Evolutionary conservation across 2,329 filamentous ascomycete genomes (phyloP).

Genomic region (Monilinia laxa): DNA sequence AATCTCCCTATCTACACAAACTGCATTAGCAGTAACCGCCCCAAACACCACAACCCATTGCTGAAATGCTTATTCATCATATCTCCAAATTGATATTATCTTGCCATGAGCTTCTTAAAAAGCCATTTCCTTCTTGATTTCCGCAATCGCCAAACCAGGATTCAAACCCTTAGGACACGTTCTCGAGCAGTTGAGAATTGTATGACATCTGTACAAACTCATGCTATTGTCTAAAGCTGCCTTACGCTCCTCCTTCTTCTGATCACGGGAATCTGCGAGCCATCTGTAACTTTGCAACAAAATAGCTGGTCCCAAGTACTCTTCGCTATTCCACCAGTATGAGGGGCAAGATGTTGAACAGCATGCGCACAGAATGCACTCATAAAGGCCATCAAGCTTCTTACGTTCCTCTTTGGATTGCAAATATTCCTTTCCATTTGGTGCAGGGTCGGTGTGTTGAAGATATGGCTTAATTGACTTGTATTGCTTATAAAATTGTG

Average conservation of each 20-base stretch:
- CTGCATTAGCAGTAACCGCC: conserved; percentile 21
- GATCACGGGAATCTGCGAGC: conserved; percentile 92
- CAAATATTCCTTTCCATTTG: conserved; percentile 86
- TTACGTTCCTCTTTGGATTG: conserved; percentile 89
- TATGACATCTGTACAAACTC: conserved; percentile 98
- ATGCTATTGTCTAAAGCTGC: conserved; percentile 95
- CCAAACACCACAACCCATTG: conserved; percentile 19
- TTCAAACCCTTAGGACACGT: conserved; percentile 99
- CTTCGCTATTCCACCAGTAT: conserved; percentile 99
- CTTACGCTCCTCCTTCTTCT: conserved; percentile 85
- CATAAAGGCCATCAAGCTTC: conserved; percentile 94
- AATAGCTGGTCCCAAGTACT: conserved; percentile 96
- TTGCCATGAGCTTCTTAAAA: conserved; percentile 35
- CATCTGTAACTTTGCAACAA: conserved; percentile 97
- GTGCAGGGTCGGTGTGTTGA: conserved; percentile 80
- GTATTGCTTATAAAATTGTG: conserved; percentile 99
- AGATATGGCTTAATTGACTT: conserved; percentile 99
- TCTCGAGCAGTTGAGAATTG: conserved; percentile 96
- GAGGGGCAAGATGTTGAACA: conserved; percentile 99
- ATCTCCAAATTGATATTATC: conserved; percentile 5
- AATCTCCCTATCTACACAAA: conserved; percentile 22
- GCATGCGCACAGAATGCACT: conserved; percentile 99
- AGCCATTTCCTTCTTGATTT: conserved; percentile 98
- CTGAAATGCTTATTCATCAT: conserved; percentile 13
- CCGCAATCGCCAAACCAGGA: conserved; percentile 89